Conservation (phyloP, 805 yeast species). For the Suhomyces sp. region DNA sequence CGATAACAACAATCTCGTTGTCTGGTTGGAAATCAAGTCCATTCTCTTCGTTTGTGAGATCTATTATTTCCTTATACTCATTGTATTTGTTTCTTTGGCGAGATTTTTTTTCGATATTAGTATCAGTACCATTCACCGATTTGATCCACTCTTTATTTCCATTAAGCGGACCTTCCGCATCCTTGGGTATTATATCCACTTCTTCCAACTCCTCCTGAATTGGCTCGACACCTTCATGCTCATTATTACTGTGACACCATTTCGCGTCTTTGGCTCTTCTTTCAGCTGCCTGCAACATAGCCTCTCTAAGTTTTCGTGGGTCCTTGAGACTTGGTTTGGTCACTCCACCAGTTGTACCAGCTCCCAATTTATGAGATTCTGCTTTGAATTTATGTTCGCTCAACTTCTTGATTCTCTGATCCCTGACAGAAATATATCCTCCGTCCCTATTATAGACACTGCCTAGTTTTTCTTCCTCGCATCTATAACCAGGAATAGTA, state of each 20-base stretch:
- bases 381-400: conserved; percentile 40
- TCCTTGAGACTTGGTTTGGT: conserved; percentile 2
- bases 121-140: too few relatives aligned
- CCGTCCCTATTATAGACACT: conserved; percentile 16
- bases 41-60: conserved; percentile 14
- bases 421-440: conserved; percentile 21
- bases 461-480: conserved; percentile 51
- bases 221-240: conserved; percentile 35
- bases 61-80: conserved; percentile 13
- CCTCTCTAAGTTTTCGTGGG: conserved; percentile 34
- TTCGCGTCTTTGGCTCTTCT: conserved; percentile 53
- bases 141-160: neutral
- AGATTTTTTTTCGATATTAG: too few relatives aligned
- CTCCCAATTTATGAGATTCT: conserved; percentile 36
- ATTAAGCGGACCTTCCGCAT: neutral
- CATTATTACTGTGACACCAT: conserved; percentile 40
- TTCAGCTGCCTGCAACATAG: conserved; percentile 62
- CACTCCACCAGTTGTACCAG: conserved; percentile 6
- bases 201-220: conserved; percentile 45
- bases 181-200: conserved; percentile 17
- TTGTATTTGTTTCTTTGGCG: neutral
- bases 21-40: conserved; percentile 4
- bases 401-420: conserved; percentile 43
- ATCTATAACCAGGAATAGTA: conserved; percentile 46
- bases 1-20: conserved; percentile 22